These are phyloP conservation scores for Entrophospora sp. DNA, from an alignment of 192 early-diverging fungal genomes.

Conservation along the genomic window DNA sequence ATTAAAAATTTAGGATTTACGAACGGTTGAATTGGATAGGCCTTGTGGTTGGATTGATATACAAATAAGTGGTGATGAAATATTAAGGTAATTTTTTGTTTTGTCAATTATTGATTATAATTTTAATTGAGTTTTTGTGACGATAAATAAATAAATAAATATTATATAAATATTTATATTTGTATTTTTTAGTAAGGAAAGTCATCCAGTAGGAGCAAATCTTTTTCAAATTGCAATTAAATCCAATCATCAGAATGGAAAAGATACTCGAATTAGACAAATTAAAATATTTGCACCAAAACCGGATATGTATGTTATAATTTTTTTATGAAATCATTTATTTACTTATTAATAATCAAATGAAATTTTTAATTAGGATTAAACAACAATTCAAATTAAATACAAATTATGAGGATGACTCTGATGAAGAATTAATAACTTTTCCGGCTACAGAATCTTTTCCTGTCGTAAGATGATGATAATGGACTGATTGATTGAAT, in stretches of 20 bases:
- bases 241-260: slow-evolving; percentile 70
- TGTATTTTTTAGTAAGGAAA: slow-evolving; percentile 9
- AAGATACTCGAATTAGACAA: slow-evolving; percentile 76
- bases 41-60: slow-evolving; percentile 64
- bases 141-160: no score
- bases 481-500: no score
- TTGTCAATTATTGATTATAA: no score
- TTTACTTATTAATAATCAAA: no score
- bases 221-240: slow-evolving; percentile 63
- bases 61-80: slow-evolving; percentile 38
- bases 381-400: no score
- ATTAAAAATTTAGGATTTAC: no score
- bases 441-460: no score
- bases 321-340: not conserved
- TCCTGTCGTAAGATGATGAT: no score
- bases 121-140: no score
- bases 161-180: not conserved
- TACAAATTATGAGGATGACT: no score
- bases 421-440: no score
- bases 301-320: slow-evolving; percentile 32
- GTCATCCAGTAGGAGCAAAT: slow-evolving; percentile 48
- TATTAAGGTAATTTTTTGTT: slow-evolving; percentile 17
- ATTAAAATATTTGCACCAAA: slow-evolving; percentile 54
- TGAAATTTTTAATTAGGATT: no score
- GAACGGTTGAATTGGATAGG: slow-evolving; percentile 43